Evolutionary conservation across 495 filamentous ascomycete genomes (phyloP), one percentile per base, ranked within the genome.

Genomic region (Penicillium turbatum): DNA sequence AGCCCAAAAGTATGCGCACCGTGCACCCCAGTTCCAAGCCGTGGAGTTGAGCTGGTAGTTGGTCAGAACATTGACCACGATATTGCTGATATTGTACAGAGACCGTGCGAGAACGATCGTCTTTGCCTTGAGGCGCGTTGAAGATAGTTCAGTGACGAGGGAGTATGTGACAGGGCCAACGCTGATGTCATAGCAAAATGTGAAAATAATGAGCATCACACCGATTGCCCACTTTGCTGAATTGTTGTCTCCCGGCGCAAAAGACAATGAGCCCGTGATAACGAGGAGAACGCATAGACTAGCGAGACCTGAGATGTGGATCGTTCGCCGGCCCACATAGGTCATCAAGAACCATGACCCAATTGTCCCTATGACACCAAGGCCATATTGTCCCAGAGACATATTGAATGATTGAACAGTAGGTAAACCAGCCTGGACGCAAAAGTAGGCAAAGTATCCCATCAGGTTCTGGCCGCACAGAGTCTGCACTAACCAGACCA

Each of bases 151-250:
- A 10, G 82, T 75, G 16, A 88, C 85, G 13, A 90, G 75, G 5
- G 82, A 85, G 64, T 87, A 89, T 51, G 82, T 85, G 7, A 90
- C 81, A 1, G 85, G 86, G 0, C 86, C 86, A 17, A 90, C 81
- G 5, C 82, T 84, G 44, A 80, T 65, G 57, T 87, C 82, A 65
- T 90, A 90, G 38, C 78, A 72, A 59, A 86, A 69, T 1, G 84
- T 81, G 72, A 81, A 88, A 50, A 83, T 63, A 21, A 88, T 61
- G 61, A 89, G 74, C 63, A 88, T 82, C 0, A 71, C 75, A 29
- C 78, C 70, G 24, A 67, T 63, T 12, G 60, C 60, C 66, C 66
- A 71, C 42, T 59, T 58, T 13, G 60, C 59, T 4, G 59, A 51
- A 9, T 31, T 57, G 50, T 62, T 61, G 8, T 50, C 51, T 76